These are phyloP conservation scores for Priceomyces castillae DNA, from an alignment of 805 yeast species.

Conservation along the genomic window DNA sequence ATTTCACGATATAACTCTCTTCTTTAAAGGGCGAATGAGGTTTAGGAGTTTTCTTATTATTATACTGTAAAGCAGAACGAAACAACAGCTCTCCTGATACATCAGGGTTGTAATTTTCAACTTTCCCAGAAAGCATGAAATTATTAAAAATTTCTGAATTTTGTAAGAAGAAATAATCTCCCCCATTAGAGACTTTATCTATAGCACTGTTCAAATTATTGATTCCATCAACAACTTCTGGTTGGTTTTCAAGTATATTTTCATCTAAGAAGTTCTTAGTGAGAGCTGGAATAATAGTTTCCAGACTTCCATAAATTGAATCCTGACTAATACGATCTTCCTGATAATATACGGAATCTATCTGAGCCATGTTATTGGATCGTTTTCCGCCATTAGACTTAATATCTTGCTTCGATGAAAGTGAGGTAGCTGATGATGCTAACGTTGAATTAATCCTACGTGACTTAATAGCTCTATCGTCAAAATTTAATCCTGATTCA, in stretches of 20 bases:
- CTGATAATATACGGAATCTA: no score
- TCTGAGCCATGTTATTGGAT: no score
- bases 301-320: background rate
- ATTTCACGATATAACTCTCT: background rate
- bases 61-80: background rate
- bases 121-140: conserved; percentile 15
- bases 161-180: conserved; percentile 22
- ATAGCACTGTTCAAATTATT: conserved; percentile 24
- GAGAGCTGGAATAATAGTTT: background rate
- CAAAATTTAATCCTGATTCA: background rate
- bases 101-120: background rate
- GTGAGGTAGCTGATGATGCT: no score
- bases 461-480: background rate
- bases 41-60: background rate
- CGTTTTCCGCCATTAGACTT: no score
- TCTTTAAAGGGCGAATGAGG: background rate
- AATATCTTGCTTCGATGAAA: no score
- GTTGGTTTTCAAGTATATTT: conserved; percentile 7
- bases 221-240: conserved; percentile 25
- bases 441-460: background rate
- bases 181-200: conserved; percentile 25
- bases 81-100: background rate
- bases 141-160: conserved; percentile 27
- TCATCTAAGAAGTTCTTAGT: background rate
- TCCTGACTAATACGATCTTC: no score